Evolutionary conservation across 1,284 basidiomycete species (phyloP).

Genomic region (Lignosus rhinocerotis): DNA sequence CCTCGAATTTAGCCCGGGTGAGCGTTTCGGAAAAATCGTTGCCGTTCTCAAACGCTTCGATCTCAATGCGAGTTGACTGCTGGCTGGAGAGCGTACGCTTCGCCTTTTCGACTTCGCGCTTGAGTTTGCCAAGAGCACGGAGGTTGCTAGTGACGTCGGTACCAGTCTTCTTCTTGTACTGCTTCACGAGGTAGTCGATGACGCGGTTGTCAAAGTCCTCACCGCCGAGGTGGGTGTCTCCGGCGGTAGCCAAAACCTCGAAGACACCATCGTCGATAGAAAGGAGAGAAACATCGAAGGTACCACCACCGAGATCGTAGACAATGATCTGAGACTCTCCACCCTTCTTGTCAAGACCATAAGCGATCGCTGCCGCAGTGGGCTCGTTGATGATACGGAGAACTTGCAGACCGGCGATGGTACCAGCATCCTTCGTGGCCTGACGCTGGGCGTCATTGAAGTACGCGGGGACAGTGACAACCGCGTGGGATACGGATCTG

Average conservation of each 20-base stretch:
- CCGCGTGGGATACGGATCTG: conserved; percentile 95
- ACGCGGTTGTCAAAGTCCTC: conserved; percentile 99
- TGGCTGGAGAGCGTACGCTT: conserved; percentile 93
- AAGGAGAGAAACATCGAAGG: conserved; percentile 91
- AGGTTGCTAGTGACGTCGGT: conserved; percentile 88
- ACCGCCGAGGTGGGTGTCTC: conserved; percentile 98
- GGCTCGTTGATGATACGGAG: conserved; percentile 99
- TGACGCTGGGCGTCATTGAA: conserved; percentile 99
- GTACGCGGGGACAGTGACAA: conserved; percentile 98
- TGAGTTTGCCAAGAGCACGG: conserved; percentile 94
- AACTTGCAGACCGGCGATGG: conserved; percentile 93
- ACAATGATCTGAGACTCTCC: conserved; percentile 92
- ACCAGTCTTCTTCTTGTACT: conserved; percentile 94
- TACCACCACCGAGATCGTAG: conserved; percentile 87
- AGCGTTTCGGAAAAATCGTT: conserved; percentile 98
- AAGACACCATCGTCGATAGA: conserved; percentile 99
- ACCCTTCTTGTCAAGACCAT: conserved; percentile 96
- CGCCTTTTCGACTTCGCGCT: conserved; percentile 98
- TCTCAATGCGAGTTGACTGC: conserved; percentile 73
- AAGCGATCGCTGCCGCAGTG: conserved; percentile 96
- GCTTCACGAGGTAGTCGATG: conserved; percentile 90
- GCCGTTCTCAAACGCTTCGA: conserved; percentile 89
- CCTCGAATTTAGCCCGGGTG: conserved; percentile 98
- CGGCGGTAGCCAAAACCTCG: conserved; percentile 95
- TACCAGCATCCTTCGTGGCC: conserved; percentile 98